Conservation (phyloP, 164 flowering plant species). For the Dillenia turbinata region DNA sequence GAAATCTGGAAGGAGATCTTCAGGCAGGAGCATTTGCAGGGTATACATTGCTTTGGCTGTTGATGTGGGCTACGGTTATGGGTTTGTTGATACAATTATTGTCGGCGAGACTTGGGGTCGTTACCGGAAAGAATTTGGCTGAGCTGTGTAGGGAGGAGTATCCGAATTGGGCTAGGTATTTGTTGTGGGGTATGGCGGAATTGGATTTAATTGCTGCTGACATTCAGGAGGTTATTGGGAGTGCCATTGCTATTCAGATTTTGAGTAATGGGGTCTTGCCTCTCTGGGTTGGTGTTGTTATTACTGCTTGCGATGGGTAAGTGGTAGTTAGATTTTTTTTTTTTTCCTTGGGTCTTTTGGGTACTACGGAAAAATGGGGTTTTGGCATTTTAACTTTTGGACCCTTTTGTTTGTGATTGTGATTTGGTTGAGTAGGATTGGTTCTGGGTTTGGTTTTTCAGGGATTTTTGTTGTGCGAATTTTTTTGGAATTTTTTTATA, state of each 20-base stretch:
- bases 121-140: conserved; percentile 48
- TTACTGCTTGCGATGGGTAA: conserved; percentile 69
- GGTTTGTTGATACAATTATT: conserved; percentile 58
- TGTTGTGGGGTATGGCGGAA: conserved; percentile 66
- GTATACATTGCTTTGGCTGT: conserved; percentile 55
- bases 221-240: conserved; percentile 70
- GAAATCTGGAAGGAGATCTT: conserved; percentile 59
- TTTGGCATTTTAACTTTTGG: too few species aligned
- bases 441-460: too few species aligned
- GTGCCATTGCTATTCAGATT: conserved; percentile 60
- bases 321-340: not conserved
- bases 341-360: too few species aligned
- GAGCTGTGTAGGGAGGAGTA: conserved; percentile 64
- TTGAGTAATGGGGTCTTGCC: conserved; percentile 53
- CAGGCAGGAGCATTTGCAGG: conserved; percentile 70
- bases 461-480: too few species aligned
- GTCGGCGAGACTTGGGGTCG: conserved; percentile 55
- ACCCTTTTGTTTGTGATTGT: too few species aligned
- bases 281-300: conserved; percentile 68
- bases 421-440: too few species aligned
- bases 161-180: conserved; percentile 38
- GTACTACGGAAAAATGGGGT: too few species aligned
- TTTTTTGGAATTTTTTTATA: too few species aligned
- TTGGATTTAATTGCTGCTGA: conserved; percentile 62
- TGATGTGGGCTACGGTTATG: conserved; percentile 58